Base-by-base conservation (phyloP, 371 early-diverging fungal species). In the Rhizopus microsporus region DNA sequence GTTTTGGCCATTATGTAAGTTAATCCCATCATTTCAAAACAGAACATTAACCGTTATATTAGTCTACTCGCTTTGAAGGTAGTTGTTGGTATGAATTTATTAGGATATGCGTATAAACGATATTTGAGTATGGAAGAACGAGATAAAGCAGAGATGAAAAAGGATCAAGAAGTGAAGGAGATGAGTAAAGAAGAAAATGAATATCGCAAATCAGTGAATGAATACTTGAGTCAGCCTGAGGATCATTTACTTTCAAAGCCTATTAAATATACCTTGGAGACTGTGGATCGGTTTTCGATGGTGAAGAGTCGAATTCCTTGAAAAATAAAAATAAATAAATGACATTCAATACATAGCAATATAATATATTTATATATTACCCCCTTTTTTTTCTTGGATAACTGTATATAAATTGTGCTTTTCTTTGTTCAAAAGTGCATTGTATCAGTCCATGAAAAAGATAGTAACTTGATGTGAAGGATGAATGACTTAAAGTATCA, bases 291-390 rank as follows among this genome's bases (percentile, higher is more conserved):
- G 23, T 96, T 91, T 73, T 86, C 90, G 32, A 84, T 96, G 80
- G 92, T 93, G 54, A 93, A 90, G 70, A 93, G 92, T 63, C 82
- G 94, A 9, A 93, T 95, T 51, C 93, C 93, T 23, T 95, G 74
- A 65, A 9, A 40, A 38, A 23, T 23, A 0, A 23, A 23, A 23
- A 23, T 23, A 23, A 23, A n/a, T n/a, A 23, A 23, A 23, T 23
- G 23, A 23, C 23, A 23, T 23, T 23, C 23, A 23, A 23, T 23
- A 2, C 23, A 23, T 23, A 23, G n/a, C n/a, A n/a, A n/a, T n/a
- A n/a, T n/a, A n/a, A n/a, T n/a, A n/a, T n/a, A n/a, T n/a, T n/a
- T n/a, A n/a, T n/a, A n/a, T n/a, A 23, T 23, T 23, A 23, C 23
- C 2, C 23, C 23, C 23, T 23, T 2, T 2, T 23, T 23, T 2